phyloP scores from a whole-genome alignment of 495 filamentous ascomycete species.

The Xylaria sp. region DNA sequence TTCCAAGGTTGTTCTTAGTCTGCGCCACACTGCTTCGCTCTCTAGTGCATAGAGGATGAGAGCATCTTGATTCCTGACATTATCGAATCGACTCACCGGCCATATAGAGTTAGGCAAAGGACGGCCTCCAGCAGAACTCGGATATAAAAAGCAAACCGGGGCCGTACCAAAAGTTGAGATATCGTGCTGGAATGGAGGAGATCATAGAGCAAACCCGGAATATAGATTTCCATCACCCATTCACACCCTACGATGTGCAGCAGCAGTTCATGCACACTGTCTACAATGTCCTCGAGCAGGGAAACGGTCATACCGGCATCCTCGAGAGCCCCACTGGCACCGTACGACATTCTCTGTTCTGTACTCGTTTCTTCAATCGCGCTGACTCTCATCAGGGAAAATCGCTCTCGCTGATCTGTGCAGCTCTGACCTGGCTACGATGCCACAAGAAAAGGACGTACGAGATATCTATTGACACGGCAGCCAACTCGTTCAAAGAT shows the following conservation, averaged over 20 bases:
- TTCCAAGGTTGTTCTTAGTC: neutral
- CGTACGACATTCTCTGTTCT: constrained; percentile 47
- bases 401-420: constrained; percentile 94
- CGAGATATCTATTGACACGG: constrained; percentile 52
- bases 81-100: neutral
- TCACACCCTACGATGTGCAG: constrained; percentile 89
- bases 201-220: constrained; percentile 32
- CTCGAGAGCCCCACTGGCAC: constrained; percentile 92
- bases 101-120: no score
- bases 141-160: neutral
- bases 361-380: neutral
- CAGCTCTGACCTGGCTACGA: constrained; percentile 90
- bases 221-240: constrained; percentile 87
- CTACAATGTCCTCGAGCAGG: constrained; percentile 80
- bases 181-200: constrained; percentile 33
- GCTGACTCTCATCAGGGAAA: constrained; percentile 70
- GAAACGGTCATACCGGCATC: constrained; percentile 80
- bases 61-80: neutral
- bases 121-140: neutral
- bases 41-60: no score
- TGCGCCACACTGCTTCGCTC: neutral
- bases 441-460: constrained; percentile 76
- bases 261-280: constrained; percentile 86
- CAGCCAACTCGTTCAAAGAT: constrained; percentile 60
- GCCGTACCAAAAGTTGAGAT: neutral